Percentiles rank a stretch among this genome's conserved stretches.
Evolutionary conservation across 2,329 filamentous ascomycete species (phyloP).

Genomic region (Ascocoryne sarcoides): DNA sequence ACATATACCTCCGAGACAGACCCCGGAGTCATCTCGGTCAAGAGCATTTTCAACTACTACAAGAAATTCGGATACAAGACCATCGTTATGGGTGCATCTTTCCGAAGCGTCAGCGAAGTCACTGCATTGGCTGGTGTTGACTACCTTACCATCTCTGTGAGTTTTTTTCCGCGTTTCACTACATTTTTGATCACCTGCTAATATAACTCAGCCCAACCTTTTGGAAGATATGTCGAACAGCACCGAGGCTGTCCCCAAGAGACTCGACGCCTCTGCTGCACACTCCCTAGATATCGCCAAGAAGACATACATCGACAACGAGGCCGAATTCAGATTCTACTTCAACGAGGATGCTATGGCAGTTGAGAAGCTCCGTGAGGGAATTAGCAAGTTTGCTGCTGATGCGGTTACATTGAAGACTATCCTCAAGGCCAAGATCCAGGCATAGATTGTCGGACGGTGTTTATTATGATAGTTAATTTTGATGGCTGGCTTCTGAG

Average conservation of each 20-base stretch:
- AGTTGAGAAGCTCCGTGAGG: constrained; percentile 97
- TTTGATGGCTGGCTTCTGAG: no score
- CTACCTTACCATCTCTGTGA: constrained; percentile 93
- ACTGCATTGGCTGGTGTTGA: constrained; percentile 97
- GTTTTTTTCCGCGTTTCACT: constrained; percentile 28
- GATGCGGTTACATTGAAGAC: constrained; percentile 91
- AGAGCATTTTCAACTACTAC: constrained; percentile 99
- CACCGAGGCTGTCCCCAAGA: constrained; percentile 73
- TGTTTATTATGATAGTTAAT: no score
- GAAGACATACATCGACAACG: constrained; percentile 84
- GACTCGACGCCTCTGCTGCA: constrained; percentile 69
- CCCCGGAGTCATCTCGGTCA: constrained; percentile 90
- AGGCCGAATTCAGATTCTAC: constrained; percentile 90
- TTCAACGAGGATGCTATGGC: constrained; percentile 99
- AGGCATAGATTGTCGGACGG: constrained; percentile 22
- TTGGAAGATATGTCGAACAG: constrained; percentile 93
- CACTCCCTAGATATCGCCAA: constrained; percentile 67
- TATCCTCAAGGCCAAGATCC: constrained; percentile 80
- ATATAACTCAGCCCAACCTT: constrained; percentile 61
- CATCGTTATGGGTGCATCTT: constrained; percentile 99
- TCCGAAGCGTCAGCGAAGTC: constrained; percentile 94
- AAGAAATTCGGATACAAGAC: constrained; percentile 99
- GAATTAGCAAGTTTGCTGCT: constrained; percentile 98
- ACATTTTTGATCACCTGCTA: background rate
- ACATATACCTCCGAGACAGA: constrained; percentile 84